Evolutionary conservation across 2,329 filamentous ascomycete genomes (phyloP), one percentile per base, ranked within the genome.

Genomic region (Aspergillus eucalypticola): DNA sequence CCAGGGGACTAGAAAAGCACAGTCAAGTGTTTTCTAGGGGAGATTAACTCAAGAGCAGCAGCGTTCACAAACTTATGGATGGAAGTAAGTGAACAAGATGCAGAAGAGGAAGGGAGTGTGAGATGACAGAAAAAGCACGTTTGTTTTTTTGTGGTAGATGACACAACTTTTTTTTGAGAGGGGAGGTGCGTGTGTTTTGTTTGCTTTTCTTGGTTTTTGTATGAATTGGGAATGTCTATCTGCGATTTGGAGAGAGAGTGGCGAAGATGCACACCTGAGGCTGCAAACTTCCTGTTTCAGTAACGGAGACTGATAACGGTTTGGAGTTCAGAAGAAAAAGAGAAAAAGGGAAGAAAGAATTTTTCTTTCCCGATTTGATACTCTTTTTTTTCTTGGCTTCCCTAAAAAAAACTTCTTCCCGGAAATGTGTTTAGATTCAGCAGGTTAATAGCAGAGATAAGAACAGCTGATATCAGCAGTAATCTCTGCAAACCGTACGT

Each of bases 11-110:
- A 71, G 71, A 74, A 75, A 73, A 73, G 56, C 72, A 75, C 73
- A 75, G 64, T 71, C 51, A 75, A 75, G 73, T 75, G 73, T 75
- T 75, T 75, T 70, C 68, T 62, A 60, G 55, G 11, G 60, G 60
- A 50, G 51, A 62, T 60, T 60, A 58, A 62, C 56, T 61, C 61
- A 55, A 59, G 60, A 58, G 56, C 50, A 59, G 59, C 41, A 59
- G 51, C 32, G 62, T 66, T 64, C 51, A 60, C 62, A 62, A 13
- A 53, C 55, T 65, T 65, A 65, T 65, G 25, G 57, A 54, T 44
- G 60, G 60, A 64, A 54, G 58, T 54, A 65, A 35, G 56, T 59
- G 27, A 59, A 61, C 55, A 54, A 54, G 49, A 53, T 42, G 60
- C 46, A 54, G 56, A 51, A 46, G 21, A 44, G 41, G 59, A 38